These are phyloP conservation scores for Cutaneotrichosporon sp. DNA, from an alignment of 1,284 basidiomycete species.

Conservation along the genomic window DNA sequence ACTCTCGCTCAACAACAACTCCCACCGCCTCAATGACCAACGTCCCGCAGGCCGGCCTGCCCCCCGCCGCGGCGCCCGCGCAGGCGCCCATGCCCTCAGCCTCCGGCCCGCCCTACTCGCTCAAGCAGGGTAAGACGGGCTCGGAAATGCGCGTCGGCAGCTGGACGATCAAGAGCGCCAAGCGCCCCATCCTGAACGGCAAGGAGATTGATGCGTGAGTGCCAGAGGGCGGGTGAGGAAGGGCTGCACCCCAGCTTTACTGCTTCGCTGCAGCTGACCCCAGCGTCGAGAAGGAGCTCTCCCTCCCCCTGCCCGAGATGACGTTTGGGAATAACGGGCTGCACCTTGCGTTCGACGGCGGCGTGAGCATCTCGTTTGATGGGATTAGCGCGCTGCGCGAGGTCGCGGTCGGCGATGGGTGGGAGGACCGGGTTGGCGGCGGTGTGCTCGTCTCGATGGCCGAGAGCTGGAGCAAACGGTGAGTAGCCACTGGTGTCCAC, in stretches of 20 bases:
- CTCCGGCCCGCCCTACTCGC: constrained; percentile 16
- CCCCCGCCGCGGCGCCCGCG: neutral
- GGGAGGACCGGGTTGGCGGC: constrained; percentile 73
- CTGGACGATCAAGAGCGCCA: constrained; percentile 52
- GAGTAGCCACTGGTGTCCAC: constrained; percentile 31
- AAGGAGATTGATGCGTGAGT: constrained; percentile 57
- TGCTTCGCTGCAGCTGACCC: too few relatives aligned
- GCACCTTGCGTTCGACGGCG: constrained; percentile 56
- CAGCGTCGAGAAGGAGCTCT: constrained; percentile 70
- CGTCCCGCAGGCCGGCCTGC: neutral
- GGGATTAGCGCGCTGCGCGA: constrained; percentile 68
- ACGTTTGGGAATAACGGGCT: constrained; percentile 88
- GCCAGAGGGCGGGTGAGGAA: too few relatives aligned
- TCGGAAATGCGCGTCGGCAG: constrained; percentile 45
- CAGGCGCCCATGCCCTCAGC: constrained; percentile 9
- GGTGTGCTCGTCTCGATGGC: constrained; percentile 93
- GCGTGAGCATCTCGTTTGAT: constrained; percentile 70
- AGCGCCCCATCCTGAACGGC: constrained; percentile 56
- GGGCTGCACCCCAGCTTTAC: too few relatives aligned
- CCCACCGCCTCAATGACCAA: neutral
- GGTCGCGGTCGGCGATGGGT: constrained; percentile 72
- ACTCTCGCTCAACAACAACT: neutral
- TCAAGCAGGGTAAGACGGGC: constrained; percentile 29
- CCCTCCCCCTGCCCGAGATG: constrained; percentile 91
- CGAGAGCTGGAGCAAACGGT: constrained; percentile 90